These are phyloP conservation scores for Pisolithus orientalis DNA, from an alignment of 768 basidiomycete genomes.

Conservation along the genomic window DNA sequence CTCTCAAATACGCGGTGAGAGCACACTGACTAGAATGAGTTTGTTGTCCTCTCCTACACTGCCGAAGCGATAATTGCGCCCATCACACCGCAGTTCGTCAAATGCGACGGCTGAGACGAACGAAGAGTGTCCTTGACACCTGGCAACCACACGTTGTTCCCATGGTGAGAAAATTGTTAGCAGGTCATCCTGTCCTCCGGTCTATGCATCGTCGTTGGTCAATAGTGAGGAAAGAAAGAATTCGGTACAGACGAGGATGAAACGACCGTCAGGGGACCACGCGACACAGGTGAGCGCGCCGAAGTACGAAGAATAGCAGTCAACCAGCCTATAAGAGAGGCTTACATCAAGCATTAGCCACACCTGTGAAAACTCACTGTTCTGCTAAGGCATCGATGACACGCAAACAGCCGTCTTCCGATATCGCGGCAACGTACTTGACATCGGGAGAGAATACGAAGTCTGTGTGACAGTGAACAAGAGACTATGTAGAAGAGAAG, in stretches of 20 bases:
- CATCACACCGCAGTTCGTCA: constrained; percentile 83
- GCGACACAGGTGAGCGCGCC: constrained; percentile 84
- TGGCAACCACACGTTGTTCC: constrained; percentile 90
- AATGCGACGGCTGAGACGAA: constrained; percentile 89
- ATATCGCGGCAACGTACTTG: constrained; percentile 81
- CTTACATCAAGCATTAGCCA: neutral
- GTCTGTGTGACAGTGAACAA: constrained; percentile 37
- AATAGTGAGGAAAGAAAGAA: neutral
- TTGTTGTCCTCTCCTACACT: constrained; percentile 98
- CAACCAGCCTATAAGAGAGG: constrained; percentile 58
- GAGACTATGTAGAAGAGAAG: neutral
- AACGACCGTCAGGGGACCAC: constrained; percentile 95
- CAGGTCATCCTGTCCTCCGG: constrained; percentile 96
- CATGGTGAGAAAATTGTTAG: constrained; percentile 91
- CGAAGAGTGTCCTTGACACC: constrained; percentile 95
- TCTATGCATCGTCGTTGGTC: constrained; percentile 37
- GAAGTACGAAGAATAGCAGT: constrained; percentile 94
- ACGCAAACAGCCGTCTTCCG: constrained; percentile 88
- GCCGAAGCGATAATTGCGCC: constrained; percentile 88
- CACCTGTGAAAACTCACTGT: constrained; percentile 45
- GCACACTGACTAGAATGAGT: constrained; percentile 64
- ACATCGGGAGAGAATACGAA: constrained; percentile 94
- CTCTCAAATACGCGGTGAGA: neutral
- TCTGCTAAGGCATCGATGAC: constrained; percentile 86
- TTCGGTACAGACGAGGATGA: constrained; percentile 58